Conservation (phyloP, 345 rosid species). For the Chamaenerion angustifolium region DNA sequence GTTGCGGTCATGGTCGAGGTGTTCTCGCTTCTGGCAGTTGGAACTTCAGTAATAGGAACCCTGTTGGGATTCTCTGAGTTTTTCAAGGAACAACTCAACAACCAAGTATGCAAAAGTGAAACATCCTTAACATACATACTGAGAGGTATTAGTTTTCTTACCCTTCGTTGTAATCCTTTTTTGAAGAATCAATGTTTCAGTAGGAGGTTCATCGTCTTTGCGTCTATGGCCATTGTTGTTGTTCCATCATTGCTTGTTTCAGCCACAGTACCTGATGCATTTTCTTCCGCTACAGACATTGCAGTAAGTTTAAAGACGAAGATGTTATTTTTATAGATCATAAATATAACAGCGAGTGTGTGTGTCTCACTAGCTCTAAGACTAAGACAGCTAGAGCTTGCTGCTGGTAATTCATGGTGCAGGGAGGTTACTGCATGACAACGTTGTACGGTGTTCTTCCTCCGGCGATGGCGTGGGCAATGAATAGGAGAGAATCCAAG, state of each 20-base stretch:
- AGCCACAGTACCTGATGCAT: conserved; percentile 44
- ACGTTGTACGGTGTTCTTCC: conserved; percentile 54
- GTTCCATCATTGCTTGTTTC: conserved; percentile 40
- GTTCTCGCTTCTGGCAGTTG: conserved; percentile 51
- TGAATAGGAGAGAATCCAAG: conserved; percentile 11
- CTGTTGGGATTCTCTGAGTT: conserved; percentile 52
- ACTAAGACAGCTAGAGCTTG: too few species aligned
- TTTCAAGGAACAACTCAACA: conserved; percentile 45
- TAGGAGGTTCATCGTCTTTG: conserved; percentile 23
- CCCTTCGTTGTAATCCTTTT: conserved; percentile 1
- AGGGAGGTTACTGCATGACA: conserved; percentile 69
- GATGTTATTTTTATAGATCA: background rate
- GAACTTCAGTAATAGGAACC: conserved; percentile 44
- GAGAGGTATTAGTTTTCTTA: too few species aligned
- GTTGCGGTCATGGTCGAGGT: conserved; percentile 43
- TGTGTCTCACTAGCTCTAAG: too few species aligned
- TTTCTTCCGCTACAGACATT: conserved; percentile 50
- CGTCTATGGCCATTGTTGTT: conserved; percentile 31
- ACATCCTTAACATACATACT: too few species aligned
- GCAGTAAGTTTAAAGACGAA: conserved; percentile 26
- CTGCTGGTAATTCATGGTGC: conserved; percentile 1
- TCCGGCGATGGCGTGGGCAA: conserved; percentile 62
- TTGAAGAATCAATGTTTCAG: conserved; percentile 20
- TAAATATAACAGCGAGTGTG: too few species aligned
- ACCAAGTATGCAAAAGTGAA: conserved; percentile 2